Percentiles rank a stretch among this genome's conserved stretches.
Evolutionary conservation across 768 basidiomycete species (phyloP).

Genomic region (Thelephora ganbajun): DNA sequence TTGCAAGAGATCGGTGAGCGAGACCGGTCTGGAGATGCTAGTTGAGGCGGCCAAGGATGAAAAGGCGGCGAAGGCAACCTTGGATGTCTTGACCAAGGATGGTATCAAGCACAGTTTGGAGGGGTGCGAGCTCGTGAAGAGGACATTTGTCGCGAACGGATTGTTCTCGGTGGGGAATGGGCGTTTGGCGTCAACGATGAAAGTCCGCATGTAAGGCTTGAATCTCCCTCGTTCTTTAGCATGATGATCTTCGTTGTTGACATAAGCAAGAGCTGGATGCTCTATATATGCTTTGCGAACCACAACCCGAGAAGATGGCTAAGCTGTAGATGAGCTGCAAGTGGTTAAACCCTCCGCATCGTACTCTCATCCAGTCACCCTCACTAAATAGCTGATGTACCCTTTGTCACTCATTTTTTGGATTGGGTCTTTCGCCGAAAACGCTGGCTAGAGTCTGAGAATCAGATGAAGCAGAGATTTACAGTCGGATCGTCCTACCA

Average conservation of each 20-base stretch:
- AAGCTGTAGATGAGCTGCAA: no score
- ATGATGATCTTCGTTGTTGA: no score
- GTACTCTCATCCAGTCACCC: no score
- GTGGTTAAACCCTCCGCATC: no score
- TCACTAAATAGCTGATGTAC: no score
- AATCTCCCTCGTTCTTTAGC: not conserved
- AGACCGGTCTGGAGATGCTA: slow-evolving; percentile 37
- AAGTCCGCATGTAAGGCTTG: slow-evolving; percentile 39
- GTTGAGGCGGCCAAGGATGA: slow-evolving; percentile 42
- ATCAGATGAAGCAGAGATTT: no score
- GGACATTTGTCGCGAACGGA: slow-evolving; percentile 58
- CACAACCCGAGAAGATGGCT: no score
- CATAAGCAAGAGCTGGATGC: slow-evolving; percentile 52
- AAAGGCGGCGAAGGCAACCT: slow-evolving; percentile 40
- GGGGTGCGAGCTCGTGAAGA: slow-evolving; percentile 81
- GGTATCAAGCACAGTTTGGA: slow-evolving; percentile 49
- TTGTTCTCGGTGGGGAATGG: slow-evolving; percentile 70
- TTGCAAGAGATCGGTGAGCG: slow-evolving; percentile 33
- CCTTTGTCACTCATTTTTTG: no score
- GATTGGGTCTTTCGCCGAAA: no score
- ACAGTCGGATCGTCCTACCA: no score
- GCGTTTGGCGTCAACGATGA: slow-evolving; percentile 85
- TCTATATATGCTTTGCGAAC: slow-evolving; percentile 59
- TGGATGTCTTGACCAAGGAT: slow-evolving; percentile 39
- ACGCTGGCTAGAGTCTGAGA: no score